Evolutionary conservation across 1,284 basidiomycete genomes (phyloP).

Genomic region (Mrakiaceae sp.): DNA sequence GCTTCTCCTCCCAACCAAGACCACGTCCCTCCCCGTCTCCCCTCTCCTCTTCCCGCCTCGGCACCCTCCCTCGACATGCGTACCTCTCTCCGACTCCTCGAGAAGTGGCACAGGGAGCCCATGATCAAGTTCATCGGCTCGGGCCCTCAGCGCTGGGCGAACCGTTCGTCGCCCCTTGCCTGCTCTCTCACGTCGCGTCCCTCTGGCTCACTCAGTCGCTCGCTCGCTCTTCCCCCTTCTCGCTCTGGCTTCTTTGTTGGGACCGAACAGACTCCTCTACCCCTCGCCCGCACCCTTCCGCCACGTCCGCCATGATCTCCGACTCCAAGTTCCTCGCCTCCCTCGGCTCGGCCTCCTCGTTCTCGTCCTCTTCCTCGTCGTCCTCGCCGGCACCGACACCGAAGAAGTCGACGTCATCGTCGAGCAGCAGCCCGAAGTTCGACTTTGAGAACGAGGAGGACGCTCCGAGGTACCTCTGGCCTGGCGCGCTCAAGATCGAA

Average conservation of each 20-base stretch:
- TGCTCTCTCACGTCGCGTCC: background rate
- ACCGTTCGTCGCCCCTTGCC: background rate
- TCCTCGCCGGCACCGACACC: background rate
- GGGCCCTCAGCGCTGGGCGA: background rate
- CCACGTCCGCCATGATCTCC: background rate
- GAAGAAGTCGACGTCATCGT: background rate
- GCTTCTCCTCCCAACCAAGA: background rate
- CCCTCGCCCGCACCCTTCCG: background rate
- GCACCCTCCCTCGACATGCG: background rate
- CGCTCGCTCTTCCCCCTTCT: background rate
- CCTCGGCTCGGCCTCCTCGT: background rate
- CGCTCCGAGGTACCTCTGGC: background rate
- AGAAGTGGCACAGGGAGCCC: constrained; percentile 4
- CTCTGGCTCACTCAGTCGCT: background rate
- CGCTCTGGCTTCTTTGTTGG: too few species aligned
- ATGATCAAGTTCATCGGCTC: constrained; percentile 9
- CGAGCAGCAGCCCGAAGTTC: background rate
- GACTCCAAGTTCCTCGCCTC: background rate
- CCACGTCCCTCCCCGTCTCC: background rate
- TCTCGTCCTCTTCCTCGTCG: background rate
- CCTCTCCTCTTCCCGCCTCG: background rate
- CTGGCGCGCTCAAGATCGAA: background rate
- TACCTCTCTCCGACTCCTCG: background rate
- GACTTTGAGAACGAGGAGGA: background rate
- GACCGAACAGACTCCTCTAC: background rate